These are phyloP conservation scores for Pythium apleroticum DNA, from an alignment of 352 stramenopile genomes.

Conservation along the genomic window DNA sequence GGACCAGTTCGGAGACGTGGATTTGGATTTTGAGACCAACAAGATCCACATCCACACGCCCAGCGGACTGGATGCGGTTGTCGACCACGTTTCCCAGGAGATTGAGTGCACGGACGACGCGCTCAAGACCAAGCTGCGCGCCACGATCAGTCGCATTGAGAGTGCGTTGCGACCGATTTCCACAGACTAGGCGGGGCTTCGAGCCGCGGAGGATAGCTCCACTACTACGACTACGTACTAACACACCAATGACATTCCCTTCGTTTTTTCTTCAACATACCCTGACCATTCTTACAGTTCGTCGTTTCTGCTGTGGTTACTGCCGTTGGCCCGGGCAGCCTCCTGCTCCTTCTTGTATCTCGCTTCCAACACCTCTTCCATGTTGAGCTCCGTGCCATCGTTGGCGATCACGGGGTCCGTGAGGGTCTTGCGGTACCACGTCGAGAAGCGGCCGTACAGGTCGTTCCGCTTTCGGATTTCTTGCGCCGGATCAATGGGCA, in stretches of 20 bases:
- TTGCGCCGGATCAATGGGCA: constrained; percentile 57
- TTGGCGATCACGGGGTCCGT: constrained; percentile 76
- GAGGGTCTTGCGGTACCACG: constrained; percentile 76
- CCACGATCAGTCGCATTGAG: constrained; percentile 67
- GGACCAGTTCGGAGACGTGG: constrained; percentile 84
- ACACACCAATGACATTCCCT: not conserved
- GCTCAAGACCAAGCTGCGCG: constrained; percentile 73
- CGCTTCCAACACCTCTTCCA: constrained; percentile 74
- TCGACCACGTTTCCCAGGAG: constrained; percentile 59
- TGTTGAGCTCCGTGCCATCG: constrained; percentile 80
- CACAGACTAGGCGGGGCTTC: constrained; percentile 30
- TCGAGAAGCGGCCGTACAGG: constrained; percentile 73
- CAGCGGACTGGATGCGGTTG: constrained; percentile 58
- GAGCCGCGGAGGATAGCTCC: not conserved
- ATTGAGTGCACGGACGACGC: constrained; percentile 71
- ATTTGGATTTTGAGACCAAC: constrained; percentile 87
- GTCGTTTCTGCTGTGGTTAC: constrained; percentile 9
- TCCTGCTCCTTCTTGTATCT: constrained; percentile 48
- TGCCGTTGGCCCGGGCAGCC: constrained; percentile 14
- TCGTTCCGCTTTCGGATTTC: constrained; percentile 84
- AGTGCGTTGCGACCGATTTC: constrained; percentile 63
- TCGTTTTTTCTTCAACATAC: not conserved
- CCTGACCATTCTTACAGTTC: constrained; percentile 3
- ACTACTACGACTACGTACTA: not conserved
- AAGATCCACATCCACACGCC: constrained; percentile 85